These are phyloP conservation scores for Talaromyces sp. DNA, from an alignment of 2,329 filamentous ascomycete species.

Conservation along the genomic window DNA sequence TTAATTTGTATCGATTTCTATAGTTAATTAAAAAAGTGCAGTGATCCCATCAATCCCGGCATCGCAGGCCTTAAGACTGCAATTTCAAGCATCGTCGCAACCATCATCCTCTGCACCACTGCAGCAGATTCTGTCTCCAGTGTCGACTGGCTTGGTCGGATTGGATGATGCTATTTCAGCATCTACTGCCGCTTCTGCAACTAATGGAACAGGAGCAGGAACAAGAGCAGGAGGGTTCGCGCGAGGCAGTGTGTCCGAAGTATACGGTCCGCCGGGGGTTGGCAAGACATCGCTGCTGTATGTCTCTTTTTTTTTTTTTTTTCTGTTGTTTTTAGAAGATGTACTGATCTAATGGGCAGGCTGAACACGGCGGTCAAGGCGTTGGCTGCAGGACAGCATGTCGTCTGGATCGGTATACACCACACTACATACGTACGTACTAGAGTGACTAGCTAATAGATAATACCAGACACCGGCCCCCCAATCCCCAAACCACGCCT, in stretches of 20 bases:
- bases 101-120: background rate
- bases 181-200: background rate
- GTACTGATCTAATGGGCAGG: conserved; percentile 39
- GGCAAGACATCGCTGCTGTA: conserved; percentile 84
- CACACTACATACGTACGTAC: background rate
- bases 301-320: conserved; percentile 28
- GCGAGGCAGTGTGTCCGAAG: conserved; percentile 74
- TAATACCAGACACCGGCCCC: conserved; percentile 43
- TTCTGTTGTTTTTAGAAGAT: background rate
- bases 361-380: conserved; percentile 65
- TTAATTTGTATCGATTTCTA: background rate
- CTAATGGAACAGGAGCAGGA: background rate
- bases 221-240: conserved; percentile 51
- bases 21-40: conserved; percentile 13
- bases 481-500: conserved; percentile 37
- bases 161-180: conserved; percentile 39
- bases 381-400: conserved; percentile 56
- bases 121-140: conserved; percentile 8
- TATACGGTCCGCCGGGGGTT: conserved; percentile 80
- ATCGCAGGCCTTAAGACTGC: conserved; percentile 30
- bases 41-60: conserved; percentile 31
- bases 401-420: conserved; percentile 77
- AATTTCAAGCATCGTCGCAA: conserved; percentile 6
- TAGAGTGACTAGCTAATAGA: background rate
- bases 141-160: conserved; percentile 43